Evolutionary conservation across 2,329 filamentous ascomycete genomes (phyloP).

Genomic region (Trichoderma cornu-damae): DNA sequence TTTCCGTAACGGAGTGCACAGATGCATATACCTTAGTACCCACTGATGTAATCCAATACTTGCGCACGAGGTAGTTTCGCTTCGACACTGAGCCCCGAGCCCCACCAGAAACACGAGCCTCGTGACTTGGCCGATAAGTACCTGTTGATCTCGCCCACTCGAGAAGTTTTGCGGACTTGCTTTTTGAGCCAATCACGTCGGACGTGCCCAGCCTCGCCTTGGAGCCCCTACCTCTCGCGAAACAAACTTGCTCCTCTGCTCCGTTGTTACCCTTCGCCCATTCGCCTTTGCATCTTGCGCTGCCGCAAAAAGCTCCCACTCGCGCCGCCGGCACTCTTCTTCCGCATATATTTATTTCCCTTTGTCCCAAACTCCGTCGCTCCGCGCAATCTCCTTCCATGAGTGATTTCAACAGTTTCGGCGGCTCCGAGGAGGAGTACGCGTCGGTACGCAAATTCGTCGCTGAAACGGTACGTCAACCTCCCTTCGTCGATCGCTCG

Average conservation of each 20-base stretch:
- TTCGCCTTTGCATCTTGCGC: slow-evolving; percentile 8
- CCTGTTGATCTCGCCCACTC: slow-evolving; percentile 3
- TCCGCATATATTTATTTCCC: not conserved
- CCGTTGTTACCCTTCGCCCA: not conserved
- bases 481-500: not conserved
- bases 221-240: slow-evolving; percentile 8
- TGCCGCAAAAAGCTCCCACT: slow-evolving; percentile 3
- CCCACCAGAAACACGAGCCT: not conserved
- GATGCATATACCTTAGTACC: too few relatives aligned
- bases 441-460: slow-evolving; percentile 75
- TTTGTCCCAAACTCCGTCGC: not conserved
- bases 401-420: slow-evolving; percentile 66
- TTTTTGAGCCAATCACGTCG: not conserved
- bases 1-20: too few relatives aligned
- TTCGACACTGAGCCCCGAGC: not conserved
- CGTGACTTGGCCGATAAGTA: slow-evolving; percentile 12
- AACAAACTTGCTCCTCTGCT: slow-evolving; percentile 4
- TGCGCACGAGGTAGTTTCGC: not conserved
- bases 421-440: slow-evolving; percentile 74
- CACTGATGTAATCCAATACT: too few relatives aligned
- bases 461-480: slow-evolving; percentile 60
- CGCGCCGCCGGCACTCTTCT: not conserved
- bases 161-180: not conserved
- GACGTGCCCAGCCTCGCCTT: slow-evolving; percentile 3
- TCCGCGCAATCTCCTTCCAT: slow-evolving; percentile 40